Evolutionary conservation across 176 grass and related monocot genomes (phyloP).

Genomic region (Paspalum vaginatum): DNA sequence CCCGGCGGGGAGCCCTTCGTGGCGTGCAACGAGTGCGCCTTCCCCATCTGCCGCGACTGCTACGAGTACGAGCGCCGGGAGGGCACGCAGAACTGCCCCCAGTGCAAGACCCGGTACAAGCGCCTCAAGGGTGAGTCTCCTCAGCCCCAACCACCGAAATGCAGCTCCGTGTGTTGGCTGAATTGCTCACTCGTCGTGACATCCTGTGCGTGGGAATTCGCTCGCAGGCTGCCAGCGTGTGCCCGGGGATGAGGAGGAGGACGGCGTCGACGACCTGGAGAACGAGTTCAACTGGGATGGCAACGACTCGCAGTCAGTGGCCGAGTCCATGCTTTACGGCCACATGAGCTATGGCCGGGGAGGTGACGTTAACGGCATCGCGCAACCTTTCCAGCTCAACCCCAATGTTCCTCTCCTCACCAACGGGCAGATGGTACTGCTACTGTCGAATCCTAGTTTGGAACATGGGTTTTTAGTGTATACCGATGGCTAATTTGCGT

Average conservation of each 20-base stretch:
- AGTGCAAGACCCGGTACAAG: constrained; percentile 77
- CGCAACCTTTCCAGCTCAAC: constrained; percentile 46
- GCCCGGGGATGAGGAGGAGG: constrained; percentile 90
- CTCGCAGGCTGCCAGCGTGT: constrained; percentile 67
- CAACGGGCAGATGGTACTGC: constrained; percentile 81
- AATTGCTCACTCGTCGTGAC: too few relatives aligned
- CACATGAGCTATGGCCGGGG: constrained; percentile 88
- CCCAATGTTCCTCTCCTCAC: constrained; percentile 88
- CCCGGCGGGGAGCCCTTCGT: constrained; percentile 59
- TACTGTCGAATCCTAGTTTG: too few relatives aligned
- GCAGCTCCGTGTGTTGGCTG: not conserved
- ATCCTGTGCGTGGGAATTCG: too few relatives aligned
- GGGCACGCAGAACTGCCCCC: constrained; percentile 72
- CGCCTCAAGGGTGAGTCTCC: constrained; percentile 54
- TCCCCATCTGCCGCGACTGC: constrained; percentile 72
- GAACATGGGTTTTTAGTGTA: too few relatives aligned
- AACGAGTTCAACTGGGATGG: constrained; percentile 67
- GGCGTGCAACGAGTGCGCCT: constrained; percentile 80
- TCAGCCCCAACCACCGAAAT: not conserved
- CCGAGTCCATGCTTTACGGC: constrained; percentile 70
- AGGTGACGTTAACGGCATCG: constrained; percentile 33
- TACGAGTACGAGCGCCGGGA: constrained; percentile 77
- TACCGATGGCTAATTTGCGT: not conserved
- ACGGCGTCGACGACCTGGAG: constrained; percentile 82
- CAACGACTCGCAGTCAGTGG: constrained; percentile 50